phyloP scores from a whole-genome alignment of 1,284 basidiomycete species.

The Cryptococcus amylolentus region DNA sequence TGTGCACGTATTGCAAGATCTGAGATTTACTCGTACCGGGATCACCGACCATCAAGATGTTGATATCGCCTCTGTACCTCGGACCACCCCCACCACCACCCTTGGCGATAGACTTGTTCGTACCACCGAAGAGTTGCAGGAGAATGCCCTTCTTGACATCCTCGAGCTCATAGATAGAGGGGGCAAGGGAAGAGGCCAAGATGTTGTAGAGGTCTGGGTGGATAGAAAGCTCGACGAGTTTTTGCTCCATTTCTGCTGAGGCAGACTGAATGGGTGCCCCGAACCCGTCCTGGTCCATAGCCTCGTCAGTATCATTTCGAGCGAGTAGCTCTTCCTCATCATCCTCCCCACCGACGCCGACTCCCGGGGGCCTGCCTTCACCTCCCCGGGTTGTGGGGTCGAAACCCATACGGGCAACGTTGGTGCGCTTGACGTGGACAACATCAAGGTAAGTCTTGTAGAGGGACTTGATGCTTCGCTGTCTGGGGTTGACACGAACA shows the following conservation, averaged over 20 bases:
- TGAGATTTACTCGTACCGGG: constrained; percentile 97
- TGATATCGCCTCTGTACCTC: constrained; percentile 95
- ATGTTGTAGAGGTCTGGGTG: constrained; percentile 83
- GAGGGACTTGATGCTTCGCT: constrained; percentile 85
- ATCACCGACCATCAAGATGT: constrained; percentile 93
- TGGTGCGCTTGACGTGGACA: constrained; percentile 81
- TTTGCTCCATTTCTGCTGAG: constrained; percentile 56
- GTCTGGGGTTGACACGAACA: constrained; percentile 86
- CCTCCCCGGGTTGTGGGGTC: constrained; percentile 72
- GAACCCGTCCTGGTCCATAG: constrained; percentile 48
- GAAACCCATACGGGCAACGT: constrained; percentile 65
- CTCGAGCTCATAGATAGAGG: constrained; percentile 96
- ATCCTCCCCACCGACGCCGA: constrained; percentile 81
- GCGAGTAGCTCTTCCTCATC: constrained; percentile 58
- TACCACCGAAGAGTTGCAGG: constrained; percentile 93
- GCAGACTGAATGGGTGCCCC: constrained; percentile 52
- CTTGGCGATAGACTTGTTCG: constrained; percentile 88
- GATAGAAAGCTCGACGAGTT: constrained; percentile 66
- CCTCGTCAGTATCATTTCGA: constrained; percentile 47
- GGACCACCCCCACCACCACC: constrained; percentile 95
- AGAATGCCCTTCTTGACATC: constrained; percentile 98
- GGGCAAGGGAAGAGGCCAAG: constrained; percentile 80
- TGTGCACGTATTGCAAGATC: constrained; percentile 96
- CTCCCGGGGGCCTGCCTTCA: constrained; percentile 58
- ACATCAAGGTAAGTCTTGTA: constrained; percentile 97